phyloP scores from a whole-genome alignment of 768 basidiomycete genomes.

The Mrakia frigida region DNA sequence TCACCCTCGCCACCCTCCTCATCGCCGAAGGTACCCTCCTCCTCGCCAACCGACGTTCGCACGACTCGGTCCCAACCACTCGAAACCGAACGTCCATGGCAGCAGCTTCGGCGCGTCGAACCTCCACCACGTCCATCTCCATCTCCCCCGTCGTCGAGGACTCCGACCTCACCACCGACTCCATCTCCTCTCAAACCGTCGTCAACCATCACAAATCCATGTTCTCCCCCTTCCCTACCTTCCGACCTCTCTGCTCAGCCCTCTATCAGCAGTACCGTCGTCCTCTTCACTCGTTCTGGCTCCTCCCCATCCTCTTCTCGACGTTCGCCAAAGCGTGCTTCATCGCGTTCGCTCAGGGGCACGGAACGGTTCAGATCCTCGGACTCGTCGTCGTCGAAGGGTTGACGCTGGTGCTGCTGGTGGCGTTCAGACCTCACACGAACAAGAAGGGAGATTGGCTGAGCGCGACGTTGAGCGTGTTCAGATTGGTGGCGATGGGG shows the following conservation, averaged over 20 bases:
- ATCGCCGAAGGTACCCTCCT: conserved; percentile 24
- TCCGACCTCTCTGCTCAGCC: conserved; percentile 33
- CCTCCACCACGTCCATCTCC: conserved; percentile 31
- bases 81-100: background rate
- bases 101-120: conserved; percentile 38
- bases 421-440: conserved; percentile 59
- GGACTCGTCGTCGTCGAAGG: conserved; percentile 63
- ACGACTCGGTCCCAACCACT: background rate
- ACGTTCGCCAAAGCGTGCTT: conserved; percentile 65
- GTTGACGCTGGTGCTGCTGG: conserved; percentile 53
- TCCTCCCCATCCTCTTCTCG: conserved; percentile 55
- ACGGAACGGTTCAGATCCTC: conserved; percentile 65
- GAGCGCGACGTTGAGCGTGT: conserved; percentile 59
- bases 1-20: conserved; percentile 50
- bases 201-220: conserved; percentile 21
- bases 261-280: conserved; percentile 57
- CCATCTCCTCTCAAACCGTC: background rate
- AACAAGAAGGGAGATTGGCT: conserved; percentile 68
- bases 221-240: conserved; percentile 29
- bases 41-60: conserved; percentile 22
- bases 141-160: background rate
- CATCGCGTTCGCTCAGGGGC: conserved; percentile 54
- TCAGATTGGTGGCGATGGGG: conserved; percentile 64
- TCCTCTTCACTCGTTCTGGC: conserved; percentile 61
- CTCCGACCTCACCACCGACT: background rate